Percentiles rank a stretch among this genome's conserved stretches.
Evolutionary conservation across 768 basidiomycete genomes (phyloP).

Genomic region (Collybiopsis luxurians): DNA sequence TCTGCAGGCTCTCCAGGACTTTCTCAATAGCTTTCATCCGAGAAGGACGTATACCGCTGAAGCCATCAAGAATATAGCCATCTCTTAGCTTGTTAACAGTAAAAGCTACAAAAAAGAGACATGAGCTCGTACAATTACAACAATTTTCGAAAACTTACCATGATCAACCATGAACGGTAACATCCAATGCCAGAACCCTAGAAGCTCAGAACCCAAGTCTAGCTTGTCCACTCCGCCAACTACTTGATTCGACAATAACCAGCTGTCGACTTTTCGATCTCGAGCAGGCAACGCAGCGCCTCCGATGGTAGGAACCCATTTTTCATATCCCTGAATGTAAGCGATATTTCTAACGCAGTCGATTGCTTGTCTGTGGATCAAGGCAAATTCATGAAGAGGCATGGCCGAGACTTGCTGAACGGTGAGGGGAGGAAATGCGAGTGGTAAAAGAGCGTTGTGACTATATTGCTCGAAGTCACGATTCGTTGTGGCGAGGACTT

Average conservation of each 20-base stretch:
- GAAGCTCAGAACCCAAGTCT: background rate
- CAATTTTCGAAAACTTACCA: too few species aligned
- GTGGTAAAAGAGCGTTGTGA: conserved; percentile 8
- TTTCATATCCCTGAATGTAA: conserved; percentile 1
- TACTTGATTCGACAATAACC: conserved; percentile 6
- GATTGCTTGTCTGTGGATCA: conserved; percentile 3
- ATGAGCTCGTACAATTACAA: too few species aligned
- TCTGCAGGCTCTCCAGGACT: background rate
- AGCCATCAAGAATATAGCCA: background rate
- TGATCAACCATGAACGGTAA: conserved; percentile 1
- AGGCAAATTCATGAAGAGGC: conserved; percentile 1
- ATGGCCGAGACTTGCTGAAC: conserved; percentile 2
- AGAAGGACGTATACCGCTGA: background rate
- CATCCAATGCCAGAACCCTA: conserved; percentile 1
- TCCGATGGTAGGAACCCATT: conserved; percentile 5
- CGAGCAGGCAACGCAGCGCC: background rate
- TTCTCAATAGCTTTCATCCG: background rate
- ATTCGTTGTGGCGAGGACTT: background rate
- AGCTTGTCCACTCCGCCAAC: conserved; percentile 1
- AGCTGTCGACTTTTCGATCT: background rate
- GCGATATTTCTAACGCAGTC: conserved; percentile 1
- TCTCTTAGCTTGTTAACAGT: conserved; percentile 3
- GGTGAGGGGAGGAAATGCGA: conserved; percentile 1
- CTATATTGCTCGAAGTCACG: conserved; percentile 2
- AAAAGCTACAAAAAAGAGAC: too few species aligned